These are phyloP conservation scores for Lantana camara DNA, from an alignment of 257 asterid species.

Conservation along the genomic window DNA sequence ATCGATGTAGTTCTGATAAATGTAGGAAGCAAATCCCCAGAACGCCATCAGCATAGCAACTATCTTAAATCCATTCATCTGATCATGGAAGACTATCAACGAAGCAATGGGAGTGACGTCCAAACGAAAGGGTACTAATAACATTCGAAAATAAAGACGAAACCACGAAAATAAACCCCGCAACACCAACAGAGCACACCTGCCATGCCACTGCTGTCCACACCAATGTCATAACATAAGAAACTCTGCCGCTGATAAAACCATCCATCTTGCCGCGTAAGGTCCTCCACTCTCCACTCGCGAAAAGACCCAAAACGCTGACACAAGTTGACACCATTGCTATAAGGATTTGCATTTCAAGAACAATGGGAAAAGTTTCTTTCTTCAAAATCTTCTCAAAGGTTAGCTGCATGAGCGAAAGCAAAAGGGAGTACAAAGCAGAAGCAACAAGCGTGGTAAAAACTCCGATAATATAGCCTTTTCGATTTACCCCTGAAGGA, in stretches of 20 bases:
- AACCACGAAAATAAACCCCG: constrained; percentile 79
- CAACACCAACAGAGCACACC: constrained; percentile 78
- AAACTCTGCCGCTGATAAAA: constrained; percentile 54
- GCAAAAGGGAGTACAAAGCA: too few relatives aligned
- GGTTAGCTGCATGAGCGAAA: constrained; percentile 86
- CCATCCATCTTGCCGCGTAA: constrained; percentile 58
- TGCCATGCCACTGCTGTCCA: constrained; percentile 94
- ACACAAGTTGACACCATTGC: constrained; percentile 64
- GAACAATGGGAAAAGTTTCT: constrained; percentile 77
- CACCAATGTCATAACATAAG: constrained; percentile 71
- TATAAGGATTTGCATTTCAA: constrained; percentile 87
- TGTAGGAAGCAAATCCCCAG: too few relatives aligned
- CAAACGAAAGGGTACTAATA: constrained; percentile 83
- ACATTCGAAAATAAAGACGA: constrained; percentile 91
- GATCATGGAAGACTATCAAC: constrained; percentile 69
- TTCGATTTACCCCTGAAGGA: constrained; percentile 57
- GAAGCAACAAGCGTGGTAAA: constrained; percentile 68
- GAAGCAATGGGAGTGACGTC: constrained; percentile 84
- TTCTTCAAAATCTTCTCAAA: constrained; percentile 78
- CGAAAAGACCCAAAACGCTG: constrained; percentile 64
- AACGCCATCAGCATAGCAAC: constrained; percentile 72
- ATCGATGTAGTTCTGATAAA: constrained; percentile 84
- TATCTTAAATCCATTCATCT: constrained; percentile 68
- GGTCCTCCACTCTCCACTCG: constrained; percentile 87
- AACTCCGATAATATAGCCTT: constrained; percentile 63